Evolutionary conservation across 2,329 filamentous ascomycete genomes (phyloP).

Genomic region (Monosporascus sp.): DNA sequence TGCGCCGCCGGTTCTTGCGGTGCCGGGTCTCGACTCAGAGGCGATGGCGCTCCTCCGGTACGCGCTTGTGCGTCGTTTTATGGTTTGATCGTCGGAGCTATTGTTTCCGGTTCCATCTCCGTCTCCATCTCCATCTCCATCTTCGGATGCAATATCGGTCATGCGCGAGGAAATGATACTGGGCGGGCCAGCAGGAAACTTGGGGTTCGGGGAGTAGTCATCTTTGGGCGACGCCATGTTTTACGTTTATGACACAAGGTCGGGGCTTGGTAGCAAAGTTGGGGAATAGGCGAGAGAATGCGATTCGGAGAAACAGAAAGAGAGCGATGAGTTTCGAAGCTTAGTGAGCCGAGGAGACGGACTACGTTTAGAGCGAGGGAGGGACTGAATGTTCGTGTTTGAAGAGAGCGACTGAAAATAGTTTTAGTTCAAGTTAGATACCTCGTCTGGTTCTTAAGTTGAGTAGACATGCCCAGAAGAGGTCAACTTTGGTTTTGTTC

Average conservation of each 20-base stretch:
- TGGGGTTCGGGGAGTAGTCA: conserved; percentile 32
- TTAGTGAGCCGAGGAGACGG: background rate
- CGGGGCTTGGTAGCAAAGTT: conserved; percentile 14
- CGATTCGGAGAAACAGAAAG: background rate
- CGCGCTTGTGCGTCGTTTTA: conserved; percentile 19
- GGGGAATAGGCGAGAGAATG: too few species aligned
- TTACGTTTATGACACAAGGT: conserved; percentile 8
- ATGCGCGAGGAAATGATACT: conserved; percentile 69
- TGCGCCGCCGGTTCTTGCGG: conserved; percentile 41
- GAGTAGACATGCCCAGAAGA: conserved; percentile 32
- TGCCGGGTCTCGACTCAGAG: conserved; percentile 50
- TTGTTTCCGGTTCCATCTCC: conserved; percentile 8
- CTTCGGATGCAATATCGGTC: conserved; percentile 58
- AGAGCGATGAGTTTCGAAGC: background rate
- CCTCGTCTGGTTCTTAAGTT: background rate
- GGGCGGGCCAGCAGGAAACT: conserved; percentile 44
- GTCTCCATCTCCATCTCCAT: conserved; percentile 41
- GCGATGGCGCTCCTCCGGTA: conserved; percentile 33
- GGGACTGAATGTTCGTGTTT: background rate
- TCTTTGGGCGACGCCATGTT: conserved; percentile 29
- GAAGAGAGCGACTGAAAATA: background rate
- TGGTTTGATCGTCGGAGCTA: conserved; percentile 23
- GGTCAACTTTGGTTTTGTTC: conserved; percentile 5
- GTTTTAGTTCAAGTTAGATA: background rate
- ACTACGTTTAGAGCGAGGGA: background rate